These are phyloP conservation scores for Pseudocercospora pini-densiflorae DNA, from an alignment of 2,329 filamentous ascomycete genomes.

Conservation along the genomic window DNA sequence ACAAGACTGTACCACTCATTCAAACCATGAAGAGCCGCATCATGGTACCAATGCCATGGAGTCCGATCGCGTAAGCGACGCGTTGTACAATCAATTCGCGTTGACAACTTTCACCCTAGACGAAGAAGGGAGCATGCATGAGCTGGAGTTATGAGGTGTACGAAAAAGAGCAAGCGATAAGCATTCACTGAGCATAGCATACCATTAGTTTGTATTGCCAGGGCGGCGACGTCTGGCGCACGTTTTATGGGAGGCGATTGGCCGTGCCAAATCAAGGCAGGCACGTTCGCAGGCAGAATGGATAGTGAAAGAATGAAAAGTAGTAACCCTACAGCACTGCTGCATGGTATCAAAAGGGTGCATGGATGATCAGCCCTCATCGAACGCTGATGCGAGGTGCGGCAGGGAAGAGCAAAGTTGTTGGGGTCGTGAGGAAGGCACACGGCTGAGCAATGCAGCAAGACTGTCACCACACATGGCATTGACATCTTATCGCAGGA, in stretches of 20 bases:
- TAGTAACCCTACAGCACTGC: not conserved
- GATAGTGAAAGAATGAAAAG: not conserved
- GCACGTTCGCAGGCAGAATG: not conserved
- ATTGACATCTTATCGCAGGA: not conserved
- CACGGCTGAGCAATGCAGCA: not conserved
- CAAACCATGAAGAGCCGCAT: slow-evolving; percentile 96
- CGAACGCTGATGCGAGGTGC: not conserved
- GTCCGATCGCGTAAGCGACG: slow-evolving; percentile 65
- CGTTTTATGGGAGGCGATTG: not conserved
- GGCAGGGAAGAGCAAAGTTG: not conserved
- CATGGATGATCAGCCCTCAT: too few relatives aligned
- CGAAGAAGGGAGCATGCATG: not conserved
- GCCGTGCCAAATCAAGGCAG: not conserved
- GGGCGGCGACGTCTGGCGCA: not conserved
- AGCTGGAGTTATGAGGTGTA: slow-evolving; percentile 1
- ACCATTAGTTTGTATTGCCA: not conserved
- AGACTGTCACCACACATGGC: not conserved
- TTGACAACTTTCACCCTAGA: not conserved
- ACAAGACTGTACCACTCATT: slow-evolving; percentile 97
- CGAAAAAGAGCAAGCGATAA: slow-evolving; percentile 4
- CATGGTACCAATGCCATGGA: slow-evolving; percentile 94
- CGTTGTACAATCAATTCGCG: not conserved
- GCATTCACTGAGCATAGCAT: slow-evolving; percentile 10
- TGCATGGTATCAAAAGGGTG: not conserved
- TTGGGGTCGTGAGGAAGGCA: not conserved